Conservation (phyloP, 2,329 filamentous ascomycete species). For the Mycocentrospora acerina region DNA sequence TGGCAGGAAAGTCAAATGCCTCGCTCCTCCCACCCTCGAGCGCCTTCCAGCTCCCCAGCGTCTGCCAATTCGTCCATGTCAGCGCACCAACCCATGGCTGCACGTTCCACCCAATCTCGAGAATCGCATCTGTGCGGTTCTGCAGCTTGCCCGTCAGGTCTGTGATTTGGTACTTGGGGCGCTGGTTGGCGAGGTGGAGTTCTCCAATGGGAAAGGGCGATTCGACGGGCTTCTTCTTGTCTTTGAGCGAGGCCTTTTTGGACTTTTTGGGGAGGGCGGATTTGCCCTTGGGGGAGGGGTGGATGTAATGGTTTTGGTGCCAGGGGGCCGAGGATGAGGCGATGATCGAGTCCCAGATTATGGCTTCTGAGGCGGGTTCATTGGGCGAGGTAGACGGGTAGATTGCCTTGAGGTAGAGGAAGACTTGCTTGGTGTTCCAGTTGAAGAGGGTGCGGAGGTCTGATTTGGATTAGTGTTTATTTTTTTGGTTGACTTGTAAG, state of each 20-base stretch:
- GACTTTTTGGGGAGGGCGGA: constrained; percentile 46
- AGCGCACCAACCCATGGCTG: constrained; percentile 93
- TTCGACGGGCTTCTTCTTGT: constrained; percentile 5
- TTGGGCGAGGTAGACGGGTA: constrained; percentile 54
- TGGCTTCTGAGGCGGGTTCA: constrained; percentile 60
- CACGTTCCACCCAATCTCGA: constrained; percentile 91
- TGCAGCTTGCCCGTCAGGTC: constrained; percentile 81
- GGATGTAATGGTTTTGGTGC: constrained; percentile 54
- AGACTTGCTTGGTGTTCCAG: constrained; percentile 99
- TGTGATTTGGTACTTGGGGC: constrained; percentile 95
- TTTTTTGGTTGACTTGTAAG: background rate
- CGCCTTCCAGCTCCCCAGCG: constrained; percentile 64
- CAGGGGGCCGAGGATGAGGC: constrained; percentile 65
- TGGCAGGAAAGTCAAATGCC: constrained; percentile 63
- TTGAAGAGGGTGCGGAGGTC: constrained; percentile 92
- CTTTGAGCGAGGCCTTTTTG: constrained; percentile 17
- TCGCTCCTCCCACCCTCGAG: constrained; percentile 66
- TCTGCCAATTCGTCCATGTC: constrained; percentile 66
- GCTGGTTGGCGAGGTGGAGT: constrained; percentile 77
- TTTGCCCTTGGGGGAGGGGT: constrained; percentile 51
- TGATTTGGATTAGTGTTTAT: constrained; percentile 16
- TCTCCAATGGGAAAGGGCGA: constrained; percentile 60
- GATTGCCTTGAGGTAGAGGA: constrained; percentile 88
- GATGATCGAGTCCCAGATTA: constrained; percentile 97
- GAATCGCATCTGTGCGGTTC: constrained; percentile 68